A percentile compares a stretch with the other conserved stretches of the same genome.
Evolutionary conservation across 2,329 filamentous ascomycete genomes (phyloP).

Genomic region (Botrytis elliptica): DNA sequence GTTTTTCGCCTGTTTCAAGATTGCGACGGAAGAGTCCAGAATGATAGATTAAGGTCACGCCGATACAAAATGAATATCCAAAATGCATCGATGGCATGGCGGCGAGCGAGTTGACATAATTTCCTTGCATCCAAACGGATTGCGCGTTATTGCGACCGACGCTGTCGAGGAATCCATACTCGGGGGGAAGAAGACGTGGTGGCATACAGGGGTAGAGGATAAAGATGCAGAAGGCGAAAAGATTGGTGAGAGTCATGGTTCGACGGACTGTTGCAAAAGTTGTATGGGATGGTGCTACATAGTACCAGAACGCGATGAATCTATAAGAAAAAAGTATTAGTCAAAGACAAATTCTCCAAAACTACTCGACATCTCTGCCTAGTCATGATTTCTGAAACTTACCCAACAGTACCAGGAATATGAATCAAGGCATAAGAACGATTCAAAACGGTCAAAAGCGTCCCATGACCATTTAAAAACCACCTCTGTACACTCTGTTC

Average conservation of each 20-base stretch:
- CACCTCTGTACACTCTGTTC: conserved; percentile 55
- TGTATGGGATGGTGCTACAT: conserved; percentile 51
- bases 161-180: conserved; percentile 51
- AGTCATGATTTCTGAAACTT: conserved; percentile 26
- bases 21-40: conserved; percentile 45
- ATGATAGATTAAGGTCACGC: conserved; percentile 52
- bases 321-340: conserved; percentile 39
- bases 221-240: conserved; percentile 52
- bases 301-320: conserved; percentile 65
- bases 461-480: conserved; percentile 55
- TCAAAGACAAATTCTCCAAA: not conserved
- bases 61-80: conserved; percentile 54
- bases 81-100: conserved; percentile 56
- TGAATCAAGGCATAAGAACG: conserved; percentile 59
- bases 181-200: conserved; percentile 49
- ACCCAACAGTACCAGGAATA: conserved; percentile 60
- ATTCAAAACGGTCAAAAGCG: conserved; percentile 54
- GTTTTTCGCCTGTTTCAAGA: conserved; percentile 44
- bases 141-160: conserved; percentile 50
- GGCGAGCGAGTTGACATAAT: conserved; percentile 51
- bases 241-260: conserved; percentile 53
- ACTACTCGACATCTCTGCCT: not conserved
- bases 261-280: conserved; percentile 48
- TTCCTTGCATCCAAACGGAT: conserved; percentile 51
- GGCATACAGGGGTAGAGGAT: conserved; percentile 55